Evolutionary conservation across 768 basidiomycete genomes (phyloP).

Genomic region (Kwoniella mangroviensis): DNA sequence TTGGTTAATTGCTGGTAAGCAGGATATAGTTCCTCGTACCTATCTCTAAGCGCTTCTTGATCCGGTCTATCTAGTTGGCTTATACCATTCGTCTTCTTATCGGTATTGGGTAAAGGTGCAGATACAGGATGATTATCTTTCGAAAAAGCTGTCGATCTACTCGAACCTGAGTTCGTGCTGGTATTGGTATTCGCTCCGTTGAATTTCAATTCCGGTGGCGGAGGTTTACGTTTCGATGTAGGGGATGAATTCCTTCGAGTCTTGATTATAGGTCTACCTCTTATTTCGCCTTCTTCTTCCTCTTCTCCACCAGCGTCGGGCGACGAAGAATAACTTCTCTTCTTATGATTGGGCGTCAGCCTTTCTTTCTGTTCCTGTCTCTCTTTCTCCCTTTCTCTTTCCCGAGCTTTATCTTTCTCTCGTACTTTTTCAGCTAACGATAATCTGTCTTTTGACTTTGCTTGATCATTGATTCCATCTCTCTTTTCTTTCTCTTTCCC

Average conservation of each 20-base stretch:
- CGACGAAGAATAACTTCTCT: not conserved
- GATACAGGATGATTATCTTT: slow-evolving; percentile 8
- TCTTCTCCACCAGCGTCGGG: slow-evolving; percentile 10
- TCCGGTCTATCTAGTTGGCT: slow-evolving; percentile 2
- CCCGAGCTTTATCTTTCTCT: slow-evolving; percentile 12
- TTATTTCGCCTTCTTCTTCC: slow-evolving; percentile 25
- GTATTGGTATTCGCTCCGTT: not conserved
- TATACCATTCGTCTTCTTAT: not conserved
- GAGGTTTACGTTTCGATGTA: slow-evolving; percentile 24
- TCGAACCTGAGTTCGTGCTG: not conserved
- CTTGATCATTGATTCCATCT: not conserved
- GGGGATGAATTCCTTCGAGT: slow-evolving; percentile 4
- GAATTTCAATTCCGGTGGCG: slow-evolving; percentile 24
- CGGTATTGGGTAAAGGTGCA: slow-evolving; percentile 5
- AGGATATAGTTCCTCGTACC: slow-evolving; percentile 49
- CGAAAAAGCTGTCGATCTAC: not conserved
- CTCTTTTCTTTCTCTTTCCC: not conserved
- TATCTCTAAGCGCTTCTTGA: slow-evolving; percentile 34
- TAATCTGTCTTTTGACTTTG: not conserved
- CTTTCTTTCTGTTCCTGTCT: not conserved
- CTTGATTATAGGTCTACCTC: slow-evolving; percentile 22
- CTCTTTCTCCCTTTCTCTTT: slow-evolving; percentile 11
- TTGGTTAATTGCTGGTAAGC: slow-evolving; percentile 42
- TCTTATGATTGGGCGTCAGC: not conserved
- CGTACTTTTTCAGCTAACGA: slow-evolving; percentile 6